phyloP scores from a whole-genome alignment of 2,329 filamentous ascomycete species.

The Sclerotinia minor region DNA sequence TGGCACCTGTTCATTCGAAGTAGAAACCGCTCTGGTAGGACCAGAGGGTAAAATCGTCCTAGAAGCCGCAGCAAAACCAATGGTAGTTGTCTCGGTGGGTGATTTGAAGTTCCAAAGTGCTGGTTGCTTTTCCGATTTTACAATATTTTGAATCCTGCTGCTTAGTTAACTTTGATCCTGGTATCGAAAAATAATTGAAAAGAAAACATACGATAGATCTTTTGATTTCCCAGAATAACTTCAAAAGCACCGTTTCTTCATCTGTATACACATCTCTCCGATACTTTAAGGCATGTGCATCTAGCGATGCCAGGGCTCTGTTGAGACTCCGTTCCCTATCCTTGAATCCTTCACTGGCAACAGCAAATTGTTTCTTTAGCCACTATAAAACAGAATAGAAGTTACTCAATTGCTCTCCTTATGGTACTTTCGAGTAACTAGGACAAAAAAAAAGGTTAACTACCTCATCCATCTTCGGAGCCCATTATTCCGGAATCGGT shows the following conservation, averaged over 20 bases:
- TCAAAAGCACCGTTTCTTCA: not conserved
- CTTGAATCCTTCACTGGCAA: not conserved
- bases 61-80: not conserved
- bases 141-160: not conserved
- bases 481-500: not conserved
- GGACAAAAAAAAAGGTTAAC: not conserved
- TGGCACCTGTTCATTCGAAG: not conserved
- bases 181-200: too few relatives aligned
- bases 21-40: not conserved
- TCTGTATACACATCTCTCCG: too few relatives aligned
- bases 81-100: not conserved
- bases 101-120: not conserved
- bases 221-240: constrained; percentile 15
- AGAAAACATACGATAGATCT: not conserved
- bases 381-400: not conserved
- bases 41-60: not conserved
- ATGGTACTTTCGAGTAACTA: fast-evolving
- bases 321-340: not conserved
- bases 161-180: not conserved
- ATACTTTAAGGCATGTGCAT: too few relatives aligned
- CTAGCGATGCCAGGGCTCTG: too few relatives aligned
- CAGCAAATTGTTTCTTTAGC: not conserved
- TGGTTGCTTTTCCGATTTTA: not conserved
- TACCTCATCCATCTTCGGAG: constrained; percentile 8
- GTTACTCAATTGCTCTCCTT: not conserved